Evolutionary conservation across 1,284 basidiomycete species (phyloP).

Genomic region (Lignosus rhinocerotis): DNA sequence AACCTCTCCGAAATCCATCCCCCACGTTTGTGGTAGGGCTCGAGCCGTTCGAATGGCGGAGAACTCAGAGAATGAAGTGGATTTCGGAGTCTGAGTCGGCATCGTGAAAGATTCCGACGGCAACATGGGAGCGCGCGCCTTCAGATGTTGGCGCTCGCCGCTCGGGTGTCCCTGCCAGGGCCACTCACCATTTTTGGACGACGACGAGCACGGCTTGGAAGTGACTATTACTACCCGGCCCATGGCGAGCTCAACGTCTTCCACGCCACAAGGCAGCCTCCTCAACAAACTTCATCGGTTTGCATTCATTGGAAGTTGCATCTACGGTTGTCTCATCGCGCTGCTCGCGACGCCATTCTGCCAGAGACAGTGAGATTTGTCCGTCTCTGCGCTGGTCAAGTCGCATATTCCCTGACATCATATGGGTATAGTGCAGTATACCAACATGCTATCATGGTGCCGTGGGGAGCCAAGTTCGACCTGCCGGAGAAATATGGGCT

Average conservation of each 20-base stretch:
- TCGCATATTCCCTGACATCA: not conserved
- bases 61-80: too few species aligned
- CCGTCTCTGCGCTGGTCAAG: constrained; percentile 34
- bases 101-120: not conserved
- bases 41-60: too few species aligned
- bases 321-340: constrained; percentile 57
- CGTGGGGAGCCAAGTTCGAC: constrained; percentile 64
- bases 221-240: not conserved
- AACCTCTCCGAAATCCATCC: too few species aligned
- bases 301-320: constrained; percentile 45
- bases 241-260: not conserved
- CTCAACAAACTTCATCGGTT: constrained; percentile 36
- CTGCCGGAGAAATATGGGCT: constrained; percentile 78
- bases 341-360: constrained; percentile 63
- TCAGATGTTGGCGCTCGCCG: not conserved
- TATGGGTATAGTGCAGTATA: constrained; percentile 50
- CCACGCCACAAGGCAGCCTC: constrained; percentile 14
- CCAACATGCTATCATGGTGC: constrained; percentile 67
- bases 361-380: constrained; percentile 75
- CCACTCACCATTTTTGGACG: not conserved
- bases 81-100: not conserved
- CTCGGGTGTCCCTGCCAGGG: not conserved
- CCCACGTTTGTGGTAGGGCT: too few species aligned
- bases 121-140: too few species aligned
- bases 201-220: not conserved